Conservation (phyloP, 2,329 filamentous ascomycete species). For the Diaporthe velutina region DNA sequence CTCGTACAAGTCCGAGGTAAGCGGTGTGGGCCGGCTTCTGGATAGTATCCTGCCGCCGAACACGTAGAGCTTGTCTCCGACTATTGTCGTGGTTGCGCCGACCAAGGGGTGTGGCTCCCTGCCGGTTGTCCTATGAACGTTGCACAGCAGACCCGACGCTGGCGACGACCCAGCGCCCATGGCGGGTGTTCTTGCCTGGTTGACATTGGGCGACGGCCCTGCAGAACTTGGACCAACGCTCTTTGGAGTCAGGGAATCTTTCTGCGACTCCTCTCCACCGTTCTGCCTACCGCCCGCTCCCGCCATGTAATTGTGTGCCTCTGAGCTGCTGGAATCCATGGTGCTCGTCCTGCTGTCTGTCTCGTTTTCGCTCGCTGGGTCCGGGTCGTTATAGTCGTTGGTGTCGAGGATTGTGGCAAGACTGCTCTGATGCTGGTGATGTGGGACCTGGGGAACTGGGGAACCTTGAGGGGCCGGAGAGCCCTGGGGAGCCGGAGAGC, state of each 20-base stretch:
- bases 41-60: constrained; percentile 94
- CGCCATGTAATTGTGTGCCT: constrained; percentile 50
- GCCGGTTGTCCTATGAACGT: constrained; percentile 87
- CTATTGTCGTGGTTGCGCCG: constrained; percentile 92
- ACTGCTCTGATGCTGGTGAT: constrained; percentile 41
- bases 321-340: constrained; percentile 61
- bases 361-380: constrained; percentile 37
- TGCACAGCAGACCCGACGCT: constrained; percentile 74
- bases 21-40: constrained; percentile 79
- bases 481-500: background rate
- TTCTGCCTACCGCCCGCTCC: constrained; percentile 55
- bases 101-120: constrained; percentile 92
- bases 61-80: constrained; percentile 96
- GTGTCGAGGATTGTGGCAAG: constrained; percentile 52
- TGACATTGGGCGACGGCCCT: constrained; percentile 67
- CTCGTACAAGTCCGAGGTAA: constrained; percentile 94
- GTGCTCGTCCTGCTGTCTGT: constrained; percentile 59
- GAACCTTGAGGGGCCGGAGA: constrained; percentile 4
- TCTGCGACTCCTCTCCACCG: constrained; percentile 57
- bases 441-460: constrained; percentile 27
- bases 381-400: constrained; percentile 42
- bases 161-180: constrained; percentile 45
- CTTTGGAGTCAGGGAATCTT: constrained; percentile 63
- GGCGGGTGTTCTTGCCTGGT: constrained; percentile 54
- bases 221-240: constrained; percentile 68